Evolutionary conservation across 495 filamentous ascomycete genomes (phyloP), one percentile per base, ranked within the genome.

Genomic region (Tuber brumale): DNA sequence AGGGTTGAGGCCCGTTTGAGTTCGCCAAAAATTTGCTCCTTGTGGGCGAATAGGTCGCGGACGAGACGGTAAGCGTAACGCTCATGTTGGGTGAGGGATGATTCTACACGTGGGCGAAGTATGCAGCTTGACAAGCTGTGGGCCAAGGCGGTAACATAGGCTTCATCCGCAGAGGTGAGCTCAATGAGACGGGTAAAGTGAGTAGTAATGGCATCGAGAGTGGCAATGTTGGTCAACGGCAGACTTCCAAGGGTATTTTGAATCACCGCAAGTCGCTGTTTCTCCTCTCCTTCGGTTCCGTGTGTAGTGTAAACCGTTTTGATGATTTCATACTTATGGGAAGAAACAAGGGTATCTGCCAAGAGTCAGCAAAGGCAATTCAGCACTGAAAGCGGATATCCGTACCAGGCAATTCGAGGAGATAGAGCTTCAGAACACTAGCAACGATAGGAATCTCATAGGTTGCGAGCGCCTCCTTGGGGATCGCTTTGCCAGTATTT

Each of bases 171-270:
- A 48, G 94, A 97, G 9, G 95, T 99, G 74, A 98, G 88, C 80
- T 99, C 96, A 83, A 99, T 94, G 77, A 99, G 86, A 76, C 96
- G 92, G 21, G 95, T 97, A 84, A 98, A 97, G 85, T 99, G 95
- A 74, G 97, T 98, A 87, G 94, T 96, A 83, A 97, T 91, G 70
- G 96, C 95, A 85, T 99, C 95, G 82, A 99, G 92, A 44, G 95
- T 97, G 75, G 95, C 95, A 83, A 99, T 98, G 83, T 99, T 99
- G 77, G 95, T 94, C 57, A 99, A 90, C 57, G 95, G 93, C 69
- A 99, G 88, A 83, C 97, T 94, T 69, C 93, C 94, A 78, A 98
- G 91, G 0, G 95, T 97, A 79, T 94, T 97, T 84, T 98, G 96
- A 43, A 99, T 89, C 79, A 98, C 93, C 74, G 95, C 92, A 76